Base-by-base conservation (phyloP, 2,329 filamentous ascomycete species). In the Aciculosporium take region DNA sequence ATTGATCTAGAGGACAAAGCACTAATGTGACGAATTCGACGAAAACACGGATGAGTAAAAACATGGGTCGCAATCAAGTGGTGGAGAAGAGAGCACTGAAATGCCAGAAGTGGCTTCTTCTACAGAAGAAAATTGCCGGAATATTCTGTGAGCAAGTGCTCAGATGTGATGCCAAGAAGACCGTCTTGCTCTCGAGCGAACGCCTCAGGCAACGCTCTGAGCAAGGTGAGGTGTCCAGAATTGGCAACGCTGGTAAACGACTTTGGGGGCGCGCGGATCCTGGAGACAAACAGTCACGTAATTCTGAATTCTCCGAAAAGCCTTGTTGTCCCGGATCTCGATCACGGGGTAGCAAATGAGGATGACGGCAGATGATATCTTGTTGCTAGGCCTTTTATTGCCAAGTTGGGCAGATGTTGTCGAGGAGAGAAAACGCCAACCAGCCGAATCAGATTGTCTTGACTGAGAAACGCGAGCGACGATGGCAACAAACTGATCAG, bases 331-430 rank as follows among this genome's bases (percentile, higher is more conserved):
- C 27, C 10, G 15, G 36, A 13, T 12, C 8, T 24, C 15, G 8
- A 24, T 27, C 17, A 34, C 13, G 8, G 18, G 28, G 13, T 10
- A 31, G 36, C 10, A 43, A 35, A 18, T 25, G 17, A 31, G 27
- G 35, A 39, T 29, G 32, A 36, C 32, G 37, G 21, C 25, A 36
- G 31, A 40, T 25, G 27, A 40, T 36, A 36, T 40, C 20, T 25
- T 40, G 37, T 29, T 27, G 37, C 23, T 24, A 20, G 6, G 23
- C 27, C 37, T 36, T 24, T 7, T 40, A 12, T 41, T 31, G 40
- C 18, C 32, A 21, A 10, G 27, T 29, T 18, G 27, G n/a, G 33
- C 27, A 24, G 20, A n/a, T 28, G 32, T 23, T 31, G 40, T 18
- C 10, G 18, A 30, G 38, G 6, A n/a, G 10, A 18, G 27, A 21